Conservation (phyloP, 352 stramenopile genomes). For the Pythium phragmiticola region DNA sequence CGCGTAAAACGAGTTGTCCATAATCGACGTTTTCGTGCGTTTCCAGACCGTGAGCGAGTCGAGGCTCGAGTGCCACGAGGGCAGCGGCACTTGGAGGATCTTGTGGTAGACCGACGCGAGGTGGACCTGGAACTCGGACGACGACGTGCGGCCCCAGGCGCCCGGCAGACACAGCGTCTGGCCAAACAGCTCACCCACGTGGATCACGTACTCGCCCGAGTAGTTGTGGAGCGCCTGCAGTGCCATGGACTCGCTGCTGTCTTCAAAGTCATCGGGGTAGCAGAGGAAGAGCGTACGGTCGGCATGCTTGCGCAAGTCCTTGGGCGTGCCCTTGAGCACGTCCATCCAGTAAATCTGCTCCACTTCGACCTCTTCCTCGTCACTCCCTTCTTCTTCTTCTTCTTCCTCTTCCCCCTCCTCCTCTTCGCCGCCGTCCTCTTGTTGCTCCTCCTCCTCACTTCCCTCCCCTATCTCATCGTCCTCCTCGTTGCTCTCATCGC, state of each 20-base stretch:
- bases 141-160: constrained; percentile 90
- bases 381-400: constrained; percentile 23
- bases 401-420: constrained; percentile 18
- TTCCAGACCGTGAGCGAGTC: constrained; percentile 95
- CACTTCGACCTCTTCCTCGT: constrained; percentile 73
- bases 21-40: constrained; percentile 88
- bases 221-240: constrained; percentile 90
- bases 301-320: constrained; percentile 71
- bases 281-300: constrained; percentile 91
- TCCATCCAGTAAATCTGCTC: constrained; percentile 88
- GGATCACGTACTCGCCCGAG: constrained; percentile 90
- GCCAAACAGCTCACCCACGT: constrained; percentile 92
- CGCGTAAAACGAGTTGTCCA: constrained; percentile 75
- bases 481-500: constrained; percentile 32
- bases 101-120: constrained; percentile 93
- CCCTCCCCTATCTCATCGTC: constrained; percentile 26
- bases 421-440: constrained; percentile 27
- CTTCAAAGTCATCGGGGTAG: constrained; percentile 92
- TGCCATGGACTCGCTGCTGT: constrained; percentile 88
- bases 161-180: constrained; percentile 88
- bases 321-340: constrained; percentile 65
- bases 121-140: constrained; percentile 90
- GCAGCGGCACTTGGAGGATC: constrained; percentile 87
- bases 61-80: constrained; percentile 92
- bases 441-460: constrained; percentile 28